Evolutionary conservation across 2,329 filamentous ascomycete species (phyloP), one percentile per base, ranked within the genome.

Genomic region (Elsinoe ampelina): DNA sequence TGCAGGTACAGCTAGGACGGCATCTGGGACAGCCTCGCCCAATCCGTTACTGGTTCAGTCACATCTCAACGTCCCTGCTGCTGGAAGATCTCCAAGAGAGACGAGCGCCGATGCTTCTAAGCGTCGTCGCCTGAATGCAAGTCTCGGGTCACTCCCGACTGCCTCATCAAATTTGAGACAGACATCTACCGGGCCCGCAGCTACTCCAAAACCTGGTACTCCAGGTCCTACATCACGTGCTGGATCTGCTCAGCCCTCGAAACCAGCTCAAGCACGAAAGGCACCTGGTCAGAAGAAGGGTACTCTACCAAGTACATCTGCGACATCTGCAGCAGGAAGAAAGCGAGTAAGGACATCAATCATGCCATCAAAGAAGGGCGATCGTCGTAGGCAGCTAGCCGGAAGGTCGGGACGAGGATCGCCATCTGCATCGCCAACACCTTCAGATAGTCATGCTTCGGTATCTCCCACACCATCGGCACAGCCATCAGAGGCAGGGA

Each of bases 181-280:
- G 66, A 78, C 79, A 0, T 84, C 81, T 0, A 70, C 82, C 11
- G 82, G 81, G 0, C 82, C 80, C 15, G 38, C 67, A n/a, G 80
- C 80, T n/a, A 85, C 82, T 1, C 82, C 82, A 3, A 84, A 84
- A 64, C 73, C 78, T 0, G 76, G 77, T 2, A 83, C 81, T 0
- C 78, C 68, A 65, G 68, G 66, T 19, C 65, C 66, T 6, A 62
- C 62, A 36, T 67, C 67, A 1, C 80, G 82, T n/a, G 79, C 80
- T 1, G 80, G 80, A 42, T 84, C 81, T 60, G 78, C 75, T 2
- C 80, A 80, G 11, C 81, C 82, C 8, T 73, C 61, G 10, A 63
- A 64, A 5, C 62, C 65, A 8, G 45, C 60, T 12, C 64, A 60
- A 17, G 58, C 52, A n/a, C 58, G 60, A 52, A 70, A 67, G 55